Conservation (phyloP, 345 rosid genomes). For the Anacardium occidentale region DNA sequence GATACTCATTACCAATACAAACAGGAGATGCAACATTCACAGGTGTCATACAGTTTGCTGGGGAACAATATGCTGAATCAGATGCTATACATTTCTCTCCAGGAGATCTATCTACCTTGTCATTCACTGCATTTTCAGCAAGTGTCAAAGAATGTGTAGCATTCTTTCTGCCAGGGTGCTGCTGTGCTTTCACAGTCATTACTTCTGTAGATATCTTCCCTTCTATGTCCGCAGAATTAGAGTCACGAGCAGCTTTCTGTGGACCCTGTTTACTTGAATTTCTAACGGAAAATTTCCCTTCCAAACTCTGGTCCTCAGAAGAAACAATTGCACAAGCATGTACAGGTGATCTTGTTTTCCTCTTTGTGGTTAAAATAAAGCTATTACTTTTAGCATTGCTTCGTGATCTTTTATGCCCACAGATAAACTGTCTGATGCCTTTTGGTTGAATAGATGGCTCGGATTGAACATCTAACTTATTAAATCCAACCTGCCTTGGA, state of each 20-base stretch:
- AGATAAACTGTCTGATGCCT: conserved; percentile 17
- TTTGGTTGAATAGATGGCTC: conserved; percentile 15
- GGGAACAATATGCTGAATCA: conserved; percentile 33
- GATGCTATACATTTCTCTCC: conserved; percentile 28
- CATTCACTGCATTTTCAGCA: conserved; percentile 18
- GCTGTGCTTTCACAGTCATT: conserved; percentile 10
- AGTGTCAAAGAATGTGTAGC: conserved; percentile 21
- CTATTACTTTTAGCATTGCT: conserved; percentile 18
- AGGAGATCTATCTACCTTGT: conserved; percentile 25
- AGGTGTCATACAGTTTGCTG: conserved; percentile 37
- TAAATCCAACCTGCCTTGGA: conserved; percentile 26
- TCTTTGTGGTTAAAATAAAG: conserved; percentile 32
- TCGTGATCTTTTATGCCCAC: conserved; percentile 28
- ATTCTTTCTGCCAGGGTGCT: conserved; percentile 13
- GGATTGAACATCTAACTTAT: conserved; percentile 22
- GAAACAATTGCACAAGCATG: not conserved
- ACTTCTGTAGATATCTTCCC: conserved; percentile 12
- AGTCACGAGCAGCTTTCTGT: too few relatives aligned
- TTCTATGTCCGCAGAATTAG: conserved; percentile 16
- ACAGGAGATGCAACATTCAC: conserved; percentile 63
- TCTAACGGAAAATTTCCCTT: too few relatives aligned
- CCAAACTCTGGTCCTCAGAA: too few relatives aligned
- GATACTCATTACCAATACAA: conserved; percentile 77
- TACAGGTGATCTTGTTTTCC: conserved; percentile 28
- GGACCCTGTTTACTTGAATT: too few relatives aligned